These are phyloP conservation scores for Cerrena zonata DNA, from an alignment of 1,284 basidiomycete genomes.

Conservation along the genomic window DNA sequence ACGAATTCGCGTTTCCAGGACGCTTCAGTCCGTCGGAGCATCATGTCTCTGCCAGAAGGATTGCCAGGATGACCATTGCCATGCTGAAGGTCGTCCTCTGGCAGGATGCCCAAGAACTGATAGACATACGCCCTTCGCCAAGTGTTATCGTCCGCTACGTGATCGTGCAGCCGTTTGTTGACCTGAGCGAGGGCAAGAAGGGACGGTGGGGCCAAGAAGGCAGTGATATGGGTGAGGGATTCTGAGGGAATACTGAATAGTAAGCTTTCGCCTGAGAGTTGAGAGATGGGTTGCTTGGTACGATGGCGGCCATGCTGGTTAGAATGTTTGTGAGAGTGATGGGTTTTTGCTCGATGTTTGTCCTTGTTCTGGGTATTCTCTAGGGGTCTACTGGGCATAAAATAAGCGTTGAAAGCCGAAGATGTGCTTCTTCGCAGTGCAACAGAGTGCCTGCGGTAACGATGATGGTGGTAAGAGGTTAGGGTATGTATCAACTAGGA, in stretches of 20 bases:
- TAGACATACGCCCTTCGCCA: constrained; percentile 78
- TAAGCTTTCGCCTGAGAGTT: constrained; percentile 19
- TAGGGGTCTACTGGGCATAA: constrained; percentile 51
- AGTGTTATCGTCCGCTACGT: constrained; percentile 74
- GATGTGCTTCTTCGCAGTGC: constrained; percentile 10
- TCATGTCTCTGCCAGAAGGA: constrained; percentile 26
- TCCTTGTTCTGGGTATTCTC: constrained; percentile 31
- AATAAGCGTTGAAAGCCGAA: constrained; percentile 25
- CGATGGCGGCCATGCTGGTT: constrained; percentile 56
- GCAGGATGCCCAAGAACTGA: constrained; percentile 62
- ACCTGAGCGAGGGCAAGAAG: constrained; percentile 57
- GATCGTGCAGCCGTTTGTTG: constrained; percentile 51
- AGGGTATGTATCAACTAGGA: too few relatives aligned
- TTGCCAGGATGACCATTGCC: constrained; percentile 23
- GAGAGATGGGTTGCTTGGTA: constrained; percentile 11
- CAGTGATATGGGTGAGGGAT: constrained; percentile 74
- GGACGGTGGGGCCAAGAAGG: constrained; percentile 63
- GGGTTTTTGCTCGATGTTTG: constrained; percentile 20
- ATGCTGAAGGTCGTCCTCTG: constrained; percentile 49
- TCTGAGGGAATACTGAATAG: constrained; percentile 62
- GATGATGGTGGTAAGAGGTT: not conserved
- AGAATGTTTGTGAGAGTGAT: constrained; percentile 18
- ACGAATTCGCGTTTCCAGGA: constrained; percentile 71
- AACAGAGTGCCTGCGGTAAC: not conserved
- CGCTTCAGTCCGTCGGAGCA: constrained; percentile 51